Evolutionary conservation across 192 early-diverging fungal species (phyloP), one percentile per base, ranked within the genome.

Genomic region (Backusella westeae): DNA sequence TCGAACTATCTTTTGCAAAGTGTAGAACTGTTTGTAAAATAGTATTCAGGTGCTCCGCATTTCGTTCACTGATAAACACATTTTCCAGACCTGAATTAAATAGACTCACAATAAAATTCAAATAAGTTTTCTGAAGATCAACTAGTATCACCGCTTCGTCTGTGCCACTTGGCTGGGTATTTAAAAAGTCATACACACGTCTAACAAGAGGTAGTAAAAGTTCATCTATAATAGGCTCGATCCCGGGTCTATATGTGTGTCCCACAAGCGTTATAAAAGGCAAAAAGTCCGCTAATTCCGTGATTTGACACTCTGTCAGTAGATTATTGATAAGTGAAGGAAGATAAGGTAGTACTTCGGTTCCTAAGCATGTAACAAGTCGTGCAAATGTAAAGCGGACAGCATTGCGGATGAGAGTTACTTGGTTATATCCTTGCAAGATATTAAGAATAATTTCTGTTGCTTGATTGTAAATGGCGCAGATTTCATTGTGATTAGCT

Each of bases 231-330:
- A 93, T 89, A 34, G 88, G 85, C 72, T 86, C 82, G 67, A 94
- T 90, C 52, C 84, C 83, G 19, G 89, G 84, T 89, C 96, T 95
- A 85, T 95, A 97, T 80, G 96, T 97, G 87, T 95, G 92, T 26
- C 93, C 90, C 67, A 96, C 85, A 68, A 92, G 85, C 12, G 89
- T 89, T 67, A 97, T 88, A 78, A 97, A 95, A 14, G 92, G 93
- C 67, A 97, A 84, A 70, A 97, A 91, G 77, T 97, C 95, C 21
- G 91, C 81, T 23, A 96, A 80, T 85, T 97, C 96, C 67, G 91
- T 87, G 15, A 94, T 85, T 4, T 90, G 86, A 76, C 93, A 92
- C 53, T 91, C 92, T 34, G 87, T 88, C 34, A 97, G 78, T 29
- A 99, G 78, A 26, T 91, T 91, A 32, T 91, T 90, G 69, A 96